Base-by-base conservation (phyloP, 1,284 basidiomycete species). In the Coniferiporia sulphurascens region DNA sequence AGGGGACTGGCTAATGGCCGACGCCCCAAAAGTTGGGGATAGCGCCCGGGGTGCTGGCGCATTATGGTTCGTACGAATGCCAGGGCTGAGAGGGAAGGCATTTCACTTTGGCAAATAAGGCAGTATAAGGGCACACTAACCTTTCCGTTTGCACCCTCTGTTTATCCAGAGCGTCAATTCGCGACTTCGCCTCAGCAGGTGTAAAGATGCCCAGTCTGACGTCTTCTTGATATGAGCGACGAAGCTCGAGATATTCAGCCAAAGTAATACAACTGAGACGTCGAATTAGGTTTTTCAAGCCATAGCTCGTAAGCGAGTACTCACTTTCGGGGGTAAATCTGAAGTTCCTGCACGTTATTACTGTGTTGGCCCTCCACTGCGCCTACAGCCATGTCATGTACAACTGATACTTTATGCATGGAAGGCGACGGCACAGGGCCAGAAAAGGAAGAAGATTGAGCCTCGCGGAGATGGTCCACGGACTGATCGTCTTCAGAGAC, bases 361-460 rank as follows among this genome's bases (percentile, higher is more conserved):
- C 17, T 50, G 17, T 50, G n/a, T 43, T 52, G 45, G 58, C 52
- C 58, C 58, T 59, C 58, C 45, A 36, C 48, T 12, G 21, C 36
- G 27, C 48, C 56, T 43, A 45, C 15, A 34, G 38, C 41, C 49
- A 46, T 19, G n/a, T 52, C 52, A 38, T 27, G 35, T 35, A 21
- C 22, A n/a, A 55, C 58, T 5, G 52, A 43, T 34, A 44, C 45
- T 51, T 51, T 35, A 43, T 46, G 48, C 41, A 57, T 35, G 21
- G 58, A 49, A 59, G 58, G 58, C 51, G 52, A 55, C 36, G 52
- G 48, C 45, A 55, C 58, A 59, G 58, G 58, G 52, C 58, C 58
- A 49, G 52, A 21, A 27, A 34, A 59, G 8, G 52, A 54, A 17
- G 21, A 19, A 27, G 58, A 59, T 13, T 46, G 32, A 2, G 27